A percentile compares a stretch with the other conserved stretches of the same genome.
These are phyloP conservation scores for Zymoseptoria passerinii DNA, from an alignment of 2,329 filamentous ascomycete species.

Conservation along the genomic window DNA sequence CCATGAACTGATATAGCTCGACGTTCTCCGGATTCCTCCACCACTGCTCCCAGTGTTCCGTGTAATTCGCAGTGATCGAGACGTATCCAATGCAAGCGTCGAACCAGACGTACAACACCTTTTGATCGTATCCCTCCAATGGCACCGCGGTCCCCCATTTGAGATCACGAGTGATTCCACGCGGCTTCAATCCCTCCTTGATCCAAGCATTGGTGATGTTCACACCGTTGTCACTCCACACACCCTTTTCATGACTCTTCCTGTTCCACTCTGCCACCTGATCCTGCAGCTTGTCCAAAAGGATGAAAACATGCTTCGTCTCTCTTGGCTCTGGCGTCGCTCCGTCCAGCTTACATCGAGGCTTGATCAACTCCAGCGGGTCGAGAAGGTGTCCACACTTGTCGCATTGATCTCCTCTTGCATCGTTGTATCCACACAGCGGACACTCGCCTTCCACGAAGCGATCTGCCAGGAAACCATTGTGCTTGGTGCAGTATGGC, in stretches of 20 bases:
- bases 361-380: slow-evolving; percentile 60
- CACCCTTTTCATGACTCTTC: slow-evolving; percentile 63
- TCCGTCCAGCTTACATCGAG: slow-evolving; percentile 84
- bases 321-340: slow-evolving; percentile 68
- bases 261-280: slow-evolving; percentile 70
- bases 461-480: slow-evolving; percentile 69
- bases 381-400: slow-evolving; percentile 43
- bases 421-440: slow-evolving; percentile 52
- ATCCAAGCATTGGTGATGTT: slow-evolving; percentile 75
- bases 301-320: slow-evolving; percentile 88
- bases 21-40: slow-evolving; percentile 87
- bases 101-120: slow-evolving; percentile 91
- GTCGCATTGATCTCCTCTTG: slow-evolving; percentile 47
- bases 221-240: slow-evolving; percentile 67
- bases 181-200: slow-evolving; percentile 71
- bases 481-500: slow-evolving; percentile 67
- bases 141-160: slow-evolving; percentile 72
- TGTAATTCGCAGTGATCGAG: slow-evolving; percentile 90
- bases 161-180: slow-evolving; percentile 85
- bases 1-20: slow-evolving; percentile 88
- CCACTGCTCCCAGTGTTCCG: slow-evolving; percentile 84
- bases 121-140: slow-evolving; percentile 55
- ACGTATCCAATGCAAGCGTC: slow-evolving; percentile 90
- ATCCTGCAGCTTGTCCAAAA: slow-evolving; percentile 72
- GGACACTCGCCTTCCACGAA: slow-evolving; percentile 75